Conservation (phyloP, 768 basidiomycete genomes). For the Leccinum fibrillosum region DNA sequence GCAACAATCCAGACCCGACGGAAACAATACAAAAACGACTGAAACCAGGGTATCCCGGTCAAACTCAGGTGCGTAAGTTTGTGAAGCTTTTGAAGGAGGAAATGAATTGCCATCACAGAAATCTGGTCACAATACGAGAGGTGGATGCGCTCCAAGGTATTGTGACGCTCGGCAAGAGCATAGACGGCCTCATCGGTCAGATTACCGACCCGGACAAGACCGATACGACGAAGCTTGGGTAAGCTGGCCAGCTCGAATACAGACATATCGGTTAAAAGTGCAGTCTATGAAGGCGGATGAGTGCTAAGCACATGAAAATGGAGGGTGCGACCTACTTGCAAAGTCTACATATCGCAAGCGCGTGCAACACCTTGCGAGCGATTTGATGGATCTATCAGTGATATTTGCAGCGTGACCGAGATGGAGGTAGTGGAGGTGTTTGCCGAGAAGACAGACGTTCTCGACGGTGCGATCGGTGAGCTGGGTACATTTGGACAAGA, state of each 20-base stretch:
- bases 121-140: conserved; percentile 97
- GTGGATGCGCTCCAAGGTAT: conserved; percentile 91
- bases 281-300: conserved; percentile 52
- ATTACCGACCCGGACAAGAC: conserved; percentile 89
- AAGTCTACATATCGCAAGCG: conserved; percentile 94
- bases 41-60: conserved; percentile 82
- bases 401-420: conserved; percentile 89
- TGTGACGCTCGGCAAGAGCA: conserved; percentile 79
- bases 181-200: conserved; percentile 93
- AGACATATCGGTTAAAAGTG: conserved; percentile 86
- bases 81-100: conserved; percentile 82
- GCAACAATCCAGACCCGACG: conserved; percentile 49
- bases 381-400: conserved; percentile 83
- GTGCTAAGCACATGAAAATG: background rate
- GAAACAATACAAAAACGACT: conserved; percentile 49
- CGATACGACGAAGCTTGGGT: conserved; percentile 89
- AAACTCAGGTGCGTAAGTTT: conserved; percentile 93
- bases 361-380: conserved; percentile 82
- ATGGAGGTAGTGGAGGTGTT: conserved; percentile 91
- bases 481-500: conserved; percentile 77
- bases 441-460: conserved; percentile 83
- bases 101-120: conserved; percentile 86
- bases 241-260: conserved; percentile 87
- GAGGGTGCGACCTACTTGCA: conserved; percentile 63
- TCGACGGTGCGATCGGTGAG: conserved; percentile 82